Base-by-base conservation (phyloP, 106 monocot genomes). In the Dioscorea zingiberensis region DNA sequence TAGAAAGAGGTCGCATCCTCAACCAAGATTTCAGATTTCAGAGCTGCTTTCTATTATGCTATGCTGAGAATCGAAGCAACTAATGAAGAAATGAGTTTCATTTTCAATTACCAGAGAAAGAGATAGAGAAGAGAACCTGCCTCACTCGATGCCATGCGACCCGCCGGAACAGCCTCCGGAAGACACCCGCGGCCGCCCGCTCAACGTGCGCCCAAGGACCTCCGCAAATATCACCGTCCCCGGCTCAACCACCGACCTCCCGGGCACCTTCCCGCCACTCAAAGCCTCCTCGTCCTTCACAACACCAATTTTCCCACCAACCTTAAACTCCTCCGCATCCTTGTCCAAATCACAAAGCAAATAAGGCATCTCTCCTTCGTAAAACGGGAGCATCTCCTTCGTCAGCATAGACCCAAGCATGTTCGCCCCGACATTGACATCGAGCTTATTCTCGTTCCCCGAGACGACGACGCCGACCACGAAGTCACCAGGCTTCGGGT, bases 111-210 rank as follows among this genome's bases (percentile, higher is more conserved):
- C 6, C 19, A 32, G n/a, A 58, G 25, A 15, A 23, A 25, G 66
- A 67, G 58, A 30, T n/a, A n/a, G 72, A 48, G 76, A 62, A 71
- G 74, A 79, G 78, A 73, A 94, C 94, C 94, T 94, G 94, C 91
- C 91, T 94, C 80, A 87, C 85, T 54, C 91, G 90, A 61, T 83
- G 87, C 94, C 90, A 94, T 3, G 90, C 90, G 30, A 91, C 80
- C 45, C 90, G 64, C 57, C 87, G 70, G 58, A 87, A 90, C 77
- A 94, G 68, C 69, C 87, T 83, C 69, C 94, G 75, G 78, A 67
- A 12, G 94, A 94, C 64, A 94, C 55, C 72, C 91, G 61, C 29
- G 94, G 94, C 53, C 94, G 74, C 32, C 90, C 94, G 28, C 94
- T 80, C 55, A 90, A 77, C 8, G 94, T 94, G 55, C 90, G 76